These are phyloP conservation scores for Candida andamanensis DNA, from an alignment of 805 yeast species.

Conservation along the genomic window DNA sequence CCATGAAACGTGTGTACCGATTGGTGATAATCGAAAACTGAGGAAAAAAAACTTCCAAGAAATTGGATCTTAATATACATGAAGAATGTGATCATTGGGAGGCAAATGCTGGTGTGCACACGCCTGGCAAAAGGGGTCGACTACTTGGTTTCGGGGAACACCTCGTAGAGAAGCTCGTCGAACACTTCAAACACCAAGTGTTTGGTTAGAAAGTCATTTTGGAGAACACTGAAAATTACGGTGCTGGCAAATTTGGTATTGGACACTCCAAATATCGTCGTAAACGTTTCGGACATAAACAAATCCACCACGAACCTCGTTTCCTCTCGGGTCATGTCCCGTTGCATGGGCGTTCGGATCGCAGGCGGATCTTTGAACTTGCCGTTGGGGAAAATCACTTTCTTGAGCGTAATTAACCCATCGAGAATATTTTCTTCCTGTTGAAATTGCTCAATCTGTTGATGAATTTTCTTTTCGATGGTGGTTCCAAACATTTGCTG, in stretches of 20 bases:
- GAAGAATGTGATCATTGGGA: too few relatives aligned
- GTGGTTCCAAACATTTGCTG: constrained; percentile 88
- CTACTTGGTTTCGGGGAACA: constrained; percentile 41
- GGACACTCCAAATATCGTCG: constrained; percentile 67
- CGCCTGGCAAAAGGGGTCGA: too few relatives aligned
- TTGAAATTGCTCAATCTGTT: constrained; percentile 29
- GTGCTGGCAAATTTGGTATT: constrained; percentile 61
- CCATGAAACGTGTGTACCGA: constrained; percentile 2
- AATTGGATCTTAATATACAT: too few relatives aligned
- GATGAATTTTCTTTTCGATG: constrained; percentile 63
- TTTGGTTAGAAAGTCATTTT: constrained; percentile 64
- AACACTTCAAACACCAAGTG: constrained; percentile 56
- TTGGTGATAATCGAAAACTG: too few relatives aligned
- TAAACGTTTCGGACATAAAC: constrained; percentile 58
- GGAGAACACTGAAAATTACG: constrained; percentile 60
- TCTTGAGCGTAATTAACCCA: constrained; percentile 17
- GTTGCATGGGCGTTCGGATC: constrained; percentile 48
- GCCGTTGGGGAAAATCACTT: constrained; percentile 41
- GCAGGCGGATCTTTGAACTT: constrained; percentile 42
- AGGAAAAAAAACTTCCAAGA: too few relatives aligned
- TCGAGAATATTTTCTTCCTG: constrained; percentile 46
- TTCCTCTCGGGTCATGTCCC: constrained; percentile 48
- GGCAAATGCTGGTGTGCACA: too few relatives aligned
- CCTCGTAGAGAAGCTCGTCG: constrained; percentile 50
- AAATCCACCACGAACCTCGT: constrained; percentile 52